These are phyloP conservation scores for Neoboletus subvelutipes DNA, from an alignment of 768 basidiomycete genomes.

Conservation along the genomic window DNA sequence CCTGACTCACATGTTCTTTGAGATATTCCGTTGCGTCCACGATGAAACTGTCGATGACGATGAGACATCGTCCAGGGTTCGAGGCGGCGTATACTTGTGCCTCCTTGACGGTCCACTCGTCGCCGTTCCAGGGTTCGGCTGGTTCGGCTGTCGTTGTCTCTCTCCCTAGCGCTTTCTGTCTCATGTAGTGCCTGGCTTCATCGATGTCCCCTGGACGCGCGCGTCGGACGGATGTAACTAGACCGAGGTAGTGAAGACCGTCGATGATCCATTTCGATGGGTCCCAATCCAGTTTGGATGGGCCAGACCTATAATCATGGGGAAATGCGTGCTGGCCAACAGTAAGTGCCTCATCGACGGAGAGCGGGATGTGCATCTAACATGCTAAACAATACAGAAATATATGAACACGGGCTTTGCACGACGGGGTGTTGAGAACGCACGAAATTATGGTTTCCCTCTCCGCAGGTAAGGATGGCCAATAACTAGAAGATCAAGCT, in stretches of 20 bases:
- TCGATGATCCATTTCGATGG: slow-evolving; percentile 16
- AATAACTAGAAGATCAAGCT: slow-evolving; percentile 5
- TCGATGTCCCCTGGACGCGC: slow-evolving; percentile 9
- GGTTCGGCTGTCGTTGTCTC: neutral
- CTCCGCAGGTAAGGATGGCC: slow-evolving; percentile 12
- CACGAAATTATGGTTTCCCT: slow-evolving; percentile 17
- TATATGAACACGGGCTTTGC: neutral
- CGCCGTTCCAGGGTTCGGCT: slow-evolving; percentile 2
- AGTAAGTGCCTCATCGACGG: slow-evolving; percentile 1
- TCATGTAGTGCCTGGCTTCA: slow-evolving; percentile 7
- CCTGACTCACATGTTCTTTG: slow-evolving; percentile 8
- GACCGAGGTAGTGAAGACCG: slow-evolving; percentile 2
- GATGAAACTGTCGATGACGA: slow-evolving; percentile 11
- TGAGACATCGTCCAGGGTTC: neutral
- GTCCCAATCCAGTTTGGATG: slow-evolving; percentile 13
- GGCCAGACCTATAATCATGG: slow-evolving; percentile 14
- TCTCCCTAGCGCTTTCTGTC: slow-evolving; percentile 2
- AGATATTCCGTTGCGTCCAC: slow-evolving; percentile 7
- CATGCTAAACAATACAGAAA: slow-evolving; percentile 1
- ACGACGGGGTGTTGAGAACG: neutral
- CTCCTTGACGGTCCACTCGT: slow-evolving; percentile 8
- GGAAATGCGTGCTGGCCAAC: slow-evolving; percentile 10
- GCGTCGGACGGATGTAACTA: slow-evolving; percentile 7
- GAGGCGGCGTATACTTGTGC: neutral
- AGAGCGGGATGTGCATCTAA: neutral